Evolutionary conservation across 2,329 filamentous ascomycete genomes (phyloP).

Genomic region (Fusarium succisae): DNA sequence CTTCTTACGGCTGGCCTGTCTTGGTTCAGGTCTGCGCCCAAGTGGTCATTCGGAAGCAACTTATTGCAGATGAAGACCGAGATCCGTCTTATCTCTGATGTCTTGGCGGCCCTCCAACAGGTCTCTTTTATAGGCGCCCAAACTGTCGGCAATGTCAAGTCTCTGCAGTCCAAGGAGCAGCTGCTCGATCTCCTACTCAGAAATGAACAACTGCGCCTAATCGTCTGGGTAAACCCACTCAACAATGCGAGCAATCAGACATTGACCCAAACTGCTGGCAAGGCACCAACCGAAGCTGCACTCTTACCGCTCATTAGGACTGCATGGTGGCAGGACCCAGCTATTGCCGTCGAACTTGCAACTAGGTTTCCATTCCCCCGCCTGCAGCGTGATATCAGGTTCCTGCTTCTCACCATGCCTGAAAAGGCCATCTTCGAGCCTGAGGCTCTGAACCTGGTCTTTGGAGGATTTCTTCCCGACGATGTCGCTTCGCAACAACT

Average conservation of each 20-base stretch:
- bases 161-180: constrained; percentile 81
- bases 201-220: constrained; percentile 83
- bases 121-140: constrained; percentile 68
- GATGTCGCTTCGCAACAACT: constrained; percentile 84
- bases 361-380: constrained; percentile 80
- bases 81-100: constrained; percentile 80
- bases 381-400: constrained; percentile 79
- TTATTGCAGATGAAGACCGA: constrained; percentile 94
- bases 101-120: constrained; percentile 71
- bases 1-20: constrained; percentile 85
- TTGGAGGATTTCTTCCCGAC: constrained; percentile 77
- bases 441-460: constrained; percentile 82
- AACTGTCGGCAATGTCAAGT: constrained; percentile 65
- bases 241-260: constrained; percentile 60
- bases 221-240: constrained; percentile 90
- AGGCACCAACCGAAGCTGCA: constrained; percentile 54
- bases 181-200: constrained; percentile 83
- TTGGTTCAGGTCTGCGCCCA: constrained; percentile 87
- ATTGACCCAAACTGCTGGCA: constrained; percentile 53
- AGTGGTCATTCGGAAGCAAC: constrained; percentile 97
- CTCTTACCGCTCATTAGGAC: constrained; percentile 75
- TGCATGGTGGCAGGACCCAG: constrained; percentile 87
- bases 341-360: constrained; percentile 85
- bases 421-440: constrained; percentile 84
- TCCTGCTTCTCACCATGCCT: constrained; percentile 82